Evolutionary conservation across 2,329 filamentous ascomycete species (phyloP), one percentile per base, ranked within the genome.

Genomic region (Botrytis byssoidea): DNA sequence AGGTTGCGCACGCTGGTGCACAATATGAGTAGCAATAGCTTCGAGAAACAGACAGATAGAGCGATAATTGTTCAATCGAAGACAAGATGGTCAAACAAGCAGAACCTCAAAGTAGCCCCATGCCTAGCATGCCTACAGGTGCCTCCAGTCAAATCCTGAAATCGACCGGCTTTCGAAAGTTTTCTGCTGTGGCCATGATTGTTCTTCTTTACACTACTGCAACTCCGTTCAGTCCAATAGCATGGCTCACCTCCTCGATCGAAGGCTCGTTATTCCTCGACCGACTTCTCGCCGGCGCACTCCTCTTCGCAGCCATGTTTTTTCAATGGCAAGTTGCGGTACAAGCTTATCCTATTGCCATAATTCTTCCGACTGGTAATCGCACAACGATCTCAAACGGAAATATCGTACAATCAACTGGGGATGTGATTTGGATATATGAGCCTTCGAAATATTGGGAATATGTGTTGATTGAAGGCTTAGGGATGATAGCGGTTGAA

Each of bases 311-410:
- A 4, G 76, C 75, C 0, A 51, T 77, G 18, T 75, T 74, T 70
- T 76, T 76, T 48, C 77, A 78, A 61, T 78, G 76, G 76, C 77
- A 71, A 20, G 74, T 78, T 40, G 74, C 77, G 14, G 74, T 75
- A 6, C 69, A 77, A 25, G 63, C 73, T 2, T 74, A 73, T 9
- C 74, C 74, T 7, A 32, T 76, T 48, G 66, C 64, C 2, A 68
- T 76, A 51, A 20, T 8, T 35, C 40, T 60, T 7, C 71, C 71
- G 12, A 61, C 51, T 25, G 63, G 71, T 2, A 48, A 35, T 35
- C n/a, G 48, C 16, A 72, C 71, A 2, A 60, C 22, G 63, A 68
- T 72, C 29, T 66, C 35, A 9, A 68, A 69, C 29, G 71, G 71
- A 20, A 46, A 48, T 16, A 55, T 72, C 9, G 51, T 68, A 48